Evolutionary conservation across 2,329 filamentous ascomycete genomes (phyloP).

Genomic region (Zymoseptoria crescenta): DNA sequence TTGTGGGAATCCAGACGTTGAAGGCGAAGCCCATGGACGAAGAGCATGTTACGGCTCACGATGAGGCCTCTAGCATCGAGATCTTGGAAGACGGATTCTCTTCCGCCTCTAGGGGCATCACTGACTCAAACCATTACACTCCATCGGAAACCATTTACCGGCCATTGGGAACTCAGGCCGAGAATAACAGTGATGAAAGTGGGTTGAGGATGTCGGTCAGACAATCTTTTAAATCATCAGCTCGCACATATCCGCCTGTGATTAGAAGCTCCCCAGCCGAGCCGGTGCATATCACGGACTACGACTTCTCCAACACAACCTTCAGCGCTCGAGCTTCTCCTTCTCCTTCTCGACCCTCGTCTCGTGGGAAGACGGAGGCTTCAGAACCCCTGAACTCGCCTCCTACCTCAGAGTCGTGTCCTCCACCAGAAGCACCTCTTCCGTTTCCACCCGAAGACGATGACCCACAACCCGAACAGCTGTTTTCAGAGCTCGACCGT

Average conservation of each 20-base stretch:
- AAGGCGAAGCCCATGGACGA: not conserved
- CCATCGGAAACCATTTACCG: not conserved
- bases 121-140: not conserved
- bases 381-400: not conserved
- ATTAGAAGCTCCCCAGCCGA: not conserved
- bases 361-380: too few relatives aligned
- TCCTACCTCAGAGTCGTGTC: not conserved
- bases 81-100: not conserved
- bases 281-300: not conserved
- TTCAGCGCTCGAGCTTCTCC: not conserved
- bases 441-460: not conserved
- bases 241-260: not conserved
- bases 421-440: not conserved
- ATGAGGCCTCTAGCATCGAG: not conserved
- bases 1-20: not conserved
- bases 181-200: not conserved
- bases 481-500: constrained; percentile 15
- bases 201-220: too few relatives aligned
- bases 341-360: too few relatives aligned
- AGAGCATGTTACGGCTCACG: not conserved
- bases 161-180: not conserved
- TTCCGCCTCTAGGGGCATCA: not conserved
- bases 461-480: constrained; percentile 3
- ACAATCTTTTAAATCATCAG: too few relatives aligned
- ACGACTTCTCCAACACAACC: not conserved